A percentile compares a stretch with the other conserved stretches of the same genome.
These are phyloP conservation scores for Drosera capensis DNA, from an alignment of 148 eudicot genomes.

Conservation along the genomic window DNA sequence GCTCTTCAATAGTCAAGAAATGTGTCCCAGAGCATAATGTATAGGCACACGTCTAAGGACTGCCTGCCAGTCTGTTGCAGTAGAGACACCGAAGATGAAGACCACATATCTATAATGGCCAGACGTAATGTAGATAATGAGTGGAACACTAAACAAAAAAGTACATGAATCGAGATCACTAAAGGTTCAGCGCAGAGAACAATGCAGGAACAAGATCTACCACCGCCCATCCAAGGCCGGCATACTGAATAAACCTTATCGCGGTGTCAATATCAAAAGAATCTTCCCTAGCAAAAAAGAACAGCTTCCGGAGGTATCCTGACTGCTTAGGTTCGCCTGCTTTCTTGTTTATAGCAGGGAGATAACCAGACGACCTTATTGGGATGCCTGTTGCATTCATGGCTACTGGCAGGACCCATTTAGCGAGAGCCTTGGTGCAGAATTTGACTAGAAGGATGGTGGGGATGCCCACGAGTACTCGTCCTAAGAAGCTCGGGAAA, in stretches of 20 bases:
- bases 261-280: slow-evolving; percentile 89
- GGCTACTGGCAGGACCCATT: slow-evolving; percentile 69
- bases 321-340: slow-evolving; percentile 29
- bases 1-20: too few species aligned
- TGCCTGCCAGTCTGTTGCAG: too few species aligned
- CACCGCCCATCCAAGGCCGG: slow-evolving; percentile 96
- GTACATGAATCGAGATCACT: slow-evolving; percentile 12
- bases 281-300: slow-evolving; percentile 39
- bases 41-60: too few species aligned
- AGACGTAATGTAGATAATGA: too few species aligned
- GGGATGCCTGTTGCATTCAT: slow-evolving; percentile 74
- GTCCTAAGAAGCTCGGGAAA: slow-evolving; percentile 32
- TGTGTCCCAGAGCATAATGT: too few species aligned
- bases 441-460: slow-evolving; percentile 78
- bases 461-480: slow-evolving; percentile 74
- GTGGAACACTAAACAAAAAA: not conserved
- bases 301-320: slow-evolving; percentile 48
- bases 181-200: slow-evolving; percentile 53
- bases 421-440: slow-evolving; percentile 90
- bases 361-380: slow-evolving; percentile 52
- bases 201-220: slow-evolving; percentile 93
- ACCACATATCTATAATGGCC: too few species aligned
- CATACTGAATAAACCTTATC: slow-evolving; percentile 79
- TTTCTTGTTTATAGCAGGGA: slow-evolving; percentile 38
- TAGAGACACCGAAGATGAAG: too few species aligned